Evolutionary conservation across 805 yeast species (phyloP).

Genomic region (Candida suzukii): DNA sequence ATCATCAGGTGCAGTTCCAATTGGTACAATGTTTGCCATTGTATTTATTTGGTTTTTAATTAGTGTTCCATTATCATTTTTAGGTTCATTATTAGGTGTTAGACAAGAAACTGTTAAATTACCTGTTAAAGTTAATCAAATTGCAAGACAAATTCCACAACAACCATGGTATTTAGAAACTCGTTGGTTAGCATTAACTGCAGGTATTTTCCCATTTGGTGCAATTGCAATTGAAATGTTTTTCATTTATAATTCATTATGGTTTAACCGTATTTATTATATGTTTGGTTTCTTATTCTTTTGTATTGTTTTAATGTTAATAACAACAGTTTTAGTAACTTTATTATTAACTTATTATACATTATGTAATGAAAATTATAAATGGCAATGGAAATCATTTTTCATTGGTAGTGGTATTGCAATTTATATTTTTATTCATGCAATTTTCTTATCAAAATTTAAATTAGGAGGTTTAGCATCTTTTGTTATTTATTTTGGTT

Average conservation of each 20-base stretch:
- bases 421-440: conserved; percentile 75
- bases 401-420: conserved; percentile 88
- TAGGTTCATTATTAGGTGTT: conserved; percentile 77
- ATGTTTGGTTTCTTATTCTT: conserved; percentile 96
- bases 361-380: conserved; percentile 84
- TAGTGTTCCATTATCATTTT: conserved; percentile 75
- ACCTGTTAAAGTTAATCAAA: conserved; percentile 91
- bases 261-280: conserved; percentile 91
- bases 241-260: conserved; percentile 81
- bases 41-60: conserved; percentile 78
- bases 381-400: conserved; percentile 96
- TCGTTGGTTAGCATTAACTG: conserved; percentile 57
- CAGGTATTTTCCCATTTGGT: conserved; percentile 93
- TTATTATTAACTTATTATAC: conserved; percentile 76
- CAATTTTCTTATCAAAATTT: conserved; percentile 66
- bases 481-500: conserved; percentile 73
- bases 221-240: conserved; percentile 93
- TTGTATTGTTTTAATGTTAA: conserved; percentile 74
- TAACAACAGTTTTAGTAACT: conserved; percentile 77
- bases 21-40: conserved; percentile 81
- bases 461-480: conserved; percentile 70
- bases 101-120: conserved; percentile 35
- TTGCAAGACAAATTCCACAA: conserved; percentile 90
- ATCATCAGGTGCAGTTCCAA: conserved; percentile 93
- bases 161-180: conserved; percentile 82